Base-by-base conservation (phyloP, 768 basidiomycete genomes). In the Boletus bicolor region DNA sequence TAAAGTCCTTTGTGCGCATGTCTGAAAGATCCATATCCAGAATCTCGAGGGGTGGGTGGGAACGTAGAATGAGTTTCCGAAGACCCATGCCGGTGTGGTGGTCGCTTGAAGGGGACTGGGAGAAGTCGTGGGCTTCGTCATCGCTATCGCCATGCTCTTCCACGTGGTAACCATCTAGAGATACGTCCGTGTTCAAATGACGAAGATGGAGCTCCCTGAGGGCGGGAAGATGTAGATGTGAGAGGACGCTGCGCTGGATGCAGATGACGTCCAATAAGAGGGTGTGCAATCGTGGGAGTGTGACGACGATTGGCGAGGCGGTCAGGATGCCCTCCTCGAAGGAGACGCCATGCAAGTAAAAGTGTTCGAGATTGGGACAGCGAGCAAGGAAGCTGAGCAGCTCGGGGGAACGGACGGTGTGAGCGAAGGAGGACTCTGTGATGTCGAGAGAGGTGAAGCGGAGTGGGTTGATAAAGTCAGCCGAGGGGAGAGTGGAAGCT, bases 1-100 rank as follows among this genome's bases (percentile, higher is more conserved):
- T 67, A 65, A 91, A 91, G 65, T 91, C 89, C 72, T 89, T 91
- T 34, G 88, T 91, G 44, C 88, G 85, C 82, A 89, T 85, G 71
- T 91, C 89, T 51, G 86, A 85, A 61, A 84, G 87, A 63, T 91
- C 85, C 89, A 91, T 91, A 65, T 86, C 80, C 24, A 91, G 79
- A 34, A 83, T 69, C 46, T 77, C 76, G 39, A 91, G 72, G 14
- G 86, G 86, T 3, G 89, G 89, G 47, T 73, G 73, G 54, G 79
- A 85, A 10, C 85, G 81, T 9, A 71, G 64, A 34, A 90, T 77
- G 52, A 91, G 79, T 44, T 73, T 77, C 30, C 89, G 83, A 21
- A 91, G 72, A 11, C 89, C 89, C 87, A 90, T 87, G 21, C 89
- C 89, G 3, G 86, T 91, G 21, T 86, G 86, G 46, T 79, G 84